Evolutionary conservation across 148 eudicot genomes (phyloP).

Genomic region (Persicaria tinctoria): DNA sequence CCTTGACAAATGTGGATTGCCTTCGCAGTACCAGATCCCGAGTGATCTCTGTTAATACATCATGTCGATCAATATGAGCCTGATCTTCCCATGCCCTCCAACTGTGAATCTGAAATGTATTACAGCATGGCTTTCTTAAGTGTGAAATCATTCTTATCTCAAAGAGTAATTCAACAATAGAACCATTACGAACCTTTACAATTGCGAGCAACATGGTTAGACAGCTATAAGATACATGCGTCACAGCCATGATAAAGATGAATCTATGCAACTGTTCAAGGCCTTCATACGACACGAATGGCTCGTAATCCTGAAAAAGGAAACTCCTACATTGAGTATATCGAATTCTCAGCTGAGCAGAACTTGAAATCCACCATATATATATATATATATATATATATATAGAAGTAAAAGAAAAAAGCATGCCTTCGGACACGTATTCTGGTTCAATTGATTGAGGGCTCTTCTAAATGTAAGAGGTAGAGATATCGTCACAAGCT

Average conservation of each 20-base stretch:
- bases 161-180: not conserved
- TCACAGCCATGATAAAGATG: slow-evolving; percentile 98
- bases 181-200: slow-evolving; percentile 53
- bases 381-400: not conserved
- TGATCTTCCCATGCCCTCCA: slow-evolving; percentile 97
- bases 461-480: slow-evolving; percentile 46
- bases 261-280: slow-evolving; percentile 98
- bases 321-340: not conserved
- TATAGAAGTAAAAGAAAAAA: not conserved
- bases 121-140: not conserved
- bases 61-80: slow-evolving; percentile 65
- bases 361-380: not conserved
- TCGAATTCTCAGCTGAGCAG: not conserved
- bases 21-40: slow-evolving; percentile 72
- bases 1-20: slow-evolving; percentile 73
- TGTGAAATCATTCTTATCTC: too few species aligned
- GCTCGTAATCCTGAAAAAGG: slow-evolving; percentile 58
- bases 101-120: slow-evolving; percentile 55
- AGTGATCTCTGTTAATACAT: slow-evolving; percentile 70
- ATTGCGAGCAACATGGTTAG: slow-evolving; percentile 97
- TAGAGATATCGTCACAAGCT: slow-evolving; percentile 41
- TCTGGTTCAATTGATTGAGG: slow-evolving; percentile 43
- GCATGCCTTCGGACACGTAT: slow-evolving; percentile 71
- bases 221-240: slow-evolving; percentile 97
- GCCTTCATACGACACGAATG: slow-evolving; percentile 93